Evolutionary conservation across 495 filamentous ascomycete species (phyloP).

Genomic region (Sphaerosporella brunnea): DNA sequence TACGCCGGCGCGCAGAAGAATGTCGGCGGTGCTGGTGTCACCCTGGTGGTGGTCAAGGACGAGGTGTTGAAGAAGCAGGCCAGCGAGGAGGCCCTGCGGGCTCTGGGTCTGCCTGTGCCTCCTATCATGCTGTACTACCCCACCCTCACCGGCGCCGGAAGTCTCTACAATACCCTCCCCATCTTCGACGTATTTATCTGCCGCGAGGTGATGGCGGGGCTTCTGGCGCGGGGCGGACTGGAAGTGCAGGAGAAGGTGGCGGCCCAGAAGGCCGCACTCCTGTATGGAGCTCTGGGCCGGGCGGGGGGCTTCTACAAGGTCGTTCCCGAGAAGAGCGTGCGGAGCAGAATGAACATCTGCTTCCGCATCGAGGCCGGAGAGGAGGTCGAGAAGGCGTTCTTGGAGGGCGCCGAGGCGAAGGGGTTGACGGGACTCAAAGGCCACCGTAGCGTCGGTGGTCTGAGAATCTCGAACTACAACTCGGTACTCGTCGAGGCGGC

Average conservation of each 20-base stretch:
- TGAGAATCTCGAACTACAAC: slow-evolving; percentile 48
- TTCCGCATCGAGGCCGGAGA: slow-evolving; percentile 53
- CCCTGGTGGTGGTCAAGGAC: slow-evolving; percentile 65
- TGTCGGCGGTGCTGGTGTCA: slow-evolving; percentile 67
- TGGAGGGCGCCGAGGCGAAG: slow-evolving; percentile 46
- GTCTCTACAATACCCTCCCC: slow-evolving; percentile 82
- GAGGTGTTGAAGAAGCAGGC: slow-evolving; percentile 43
- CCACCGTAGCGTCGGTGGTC: slow-evolving; percentile 62
- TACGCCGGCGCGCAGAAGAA: slow-evolving; percentile 85
- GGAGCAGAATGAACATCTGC: slow-evolving; percentile 85
- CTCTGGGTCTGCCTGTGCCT: slow-evolving; percentile 58
- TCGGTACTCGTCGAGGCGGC: slow-evolving; percentile 40
- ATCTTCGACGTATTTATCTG: slow-evolving; percentile 88
- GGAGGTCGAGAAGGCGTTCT: slow-evolving; percentile 53
- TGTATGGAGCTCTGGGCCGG: slow-evolving; percentile 63
- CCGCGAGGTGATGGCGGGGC: slow-evolving; percentile 57
- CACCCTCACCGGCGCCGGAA: slow-evolving; percentile 68
- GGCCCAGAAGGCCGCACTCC: slow-evolving; percentile 47
- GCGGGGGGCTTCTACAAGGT: slow-evolving; percentile 41
- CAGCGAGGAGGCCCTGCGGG: slow-evolving; percentile 47
- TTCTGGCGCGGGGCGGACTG: slow-evolving; percentile 47
- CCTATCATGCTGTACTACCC: slow-evolving; percentile 66
- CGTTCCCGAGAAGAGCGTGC: slow-evolving; percentile 51
- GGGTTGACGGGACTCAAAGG: slow-evolving; percentile 60
- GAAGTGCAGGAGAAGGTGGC: slow-evolving; percentile 52